Percentiles rank a stretch among this genome's conserved stretches.
Evolutionary conservation across 768 basidiomycete genomes (phyloP).

Genomic region (Lentinula sp.): DNA sequence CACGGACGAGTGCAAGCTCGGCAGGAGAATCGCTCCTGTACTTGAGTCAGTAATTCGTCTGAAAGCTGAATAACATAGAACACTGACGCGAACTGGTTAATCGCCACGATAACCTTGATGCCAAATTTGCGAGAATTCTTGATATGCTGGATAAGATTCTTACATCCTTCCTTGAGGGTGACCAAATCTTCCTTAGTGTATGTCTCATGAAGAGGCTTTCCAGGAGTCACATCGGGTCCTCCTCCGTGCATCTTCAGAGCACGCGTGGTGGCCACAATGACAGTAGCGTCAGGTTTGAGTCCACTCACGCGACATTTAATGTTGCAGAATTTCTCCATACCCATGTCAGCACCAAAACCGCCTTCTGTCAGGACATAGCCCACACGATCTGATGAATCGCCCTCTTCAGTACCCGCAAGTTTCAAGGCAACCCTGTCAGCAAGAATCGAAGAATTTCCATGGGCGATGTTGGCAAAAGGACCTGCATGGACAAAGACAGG

Average conservation of each 20-base stretch:
- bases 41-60: background rate
- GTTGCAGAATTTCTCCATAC: conserved; percentile 99
- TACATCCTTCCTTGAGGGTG: conserved; percentile 84
- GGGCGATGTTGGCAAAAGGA: conserved; percentile 98
- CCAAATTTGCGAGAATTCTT: conserved; percentile 94
- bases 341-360: conserved; percentile 98
- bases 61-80: background rate
- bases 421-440: conserved; percentile 97
- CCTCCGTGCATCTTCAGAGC: conserved; percentile 99
- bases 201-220: conserved; percentile 87
- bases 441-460: conserved; percentile 97
- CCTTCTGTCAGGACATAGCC: conserved; percentile 98
- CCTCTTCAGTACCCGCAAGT: conserved; percentile 91
- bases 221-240: conserved; percentile 93
- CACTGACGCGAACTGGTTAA: conserved; percentile 92
- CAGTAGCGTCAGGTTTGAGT: conserved; percentile 86
- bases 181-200: conserved; percentile 93
- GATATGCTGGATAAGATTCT: conserved; percentile 91
- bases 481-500: conserved; percentile 99
- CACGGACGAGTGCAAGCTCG: conserved; percentile 57
- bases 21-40: background rate
- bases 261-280: conserved; percentile 96
- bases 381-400: conserved; percentile 71
- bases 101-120: conserved; percentile 90
- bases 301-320: conserved; percentile 97